Percentiles rank a stretch among this genome's conserved stretches.
phyloP scores from a whole-genome alignment of 208 protist species.

The Crithidia mellificae region DNA sequence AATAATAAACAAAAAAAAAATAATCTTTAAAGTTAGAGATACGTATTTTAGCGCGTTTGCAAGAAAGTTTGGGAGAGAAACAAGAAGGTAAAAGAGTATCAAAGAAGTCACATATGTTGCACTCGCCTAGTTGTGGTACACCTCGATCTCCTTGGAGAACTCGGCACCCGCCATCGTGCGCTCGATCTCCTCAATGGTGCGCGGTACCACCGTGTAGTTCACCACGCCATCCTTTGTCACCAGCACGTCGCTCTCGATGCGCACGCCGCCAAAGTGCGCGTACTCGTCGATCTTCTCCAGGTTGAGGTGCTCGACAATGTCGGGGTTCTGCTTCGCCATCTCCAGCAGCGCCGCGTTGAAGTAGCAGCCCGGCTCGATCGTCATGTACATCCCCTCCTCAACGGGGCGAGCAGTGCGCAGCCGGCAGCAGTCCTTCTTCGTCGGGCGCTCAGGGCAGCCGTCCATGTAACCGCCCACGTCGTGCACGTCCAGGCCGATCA shows the following conservation, averaged over 20 bases:
- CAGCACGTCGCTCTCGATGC: constrained; percentile 98
- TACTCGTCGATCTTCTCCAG: constrained; percentile 77
- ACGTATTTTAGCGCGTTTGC: too few species aligned
- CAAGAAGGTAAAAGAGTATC: too few species aligned
- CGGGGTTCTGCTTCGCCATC: constrained; percentile 69
- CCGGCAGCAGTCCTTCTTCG: constrained; percentile 78
- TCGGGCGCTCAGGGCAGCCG: constrained; percentile 58
- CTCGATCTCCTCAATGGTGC: constrained; percentile 88
- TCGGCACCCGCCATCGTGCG: constrained; percentile 72
- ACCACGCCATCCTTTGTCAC: constrained; percentile 91
- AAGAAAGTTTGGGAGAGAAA: too few species aligned
- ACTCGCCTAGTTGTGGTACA: constrained; percentile 56
- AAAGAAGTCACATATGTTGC: too few species aligned
- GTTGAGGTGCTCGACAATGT: constrained; percentile 85
- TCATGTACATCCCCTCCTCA: constrained; percentile 94
- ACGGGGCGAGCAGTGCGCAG: constrained; percentile 90
- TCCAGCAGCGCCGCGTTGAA: constrained; percentile 88
- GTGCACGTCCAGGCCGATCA: constrained; percentile 95
- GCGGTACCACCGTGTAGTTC: constrained; percentile 86
- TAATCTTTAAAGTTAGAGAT: too few species aligned
- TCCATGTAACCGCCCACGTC: constrained; percentile 97
- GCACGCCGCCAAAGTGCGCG: constrained; percentile 94
- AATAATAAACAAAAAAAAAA: too few species aligned
- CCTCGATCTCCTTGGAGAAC: constrained; percentile 66
- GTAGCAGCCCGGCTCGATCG: constrained; percentile 97